Evolutionary conservation across 1,139 yeast species (phyloP).

Genomic region (Yamadazyma diddensiae): DNA sequence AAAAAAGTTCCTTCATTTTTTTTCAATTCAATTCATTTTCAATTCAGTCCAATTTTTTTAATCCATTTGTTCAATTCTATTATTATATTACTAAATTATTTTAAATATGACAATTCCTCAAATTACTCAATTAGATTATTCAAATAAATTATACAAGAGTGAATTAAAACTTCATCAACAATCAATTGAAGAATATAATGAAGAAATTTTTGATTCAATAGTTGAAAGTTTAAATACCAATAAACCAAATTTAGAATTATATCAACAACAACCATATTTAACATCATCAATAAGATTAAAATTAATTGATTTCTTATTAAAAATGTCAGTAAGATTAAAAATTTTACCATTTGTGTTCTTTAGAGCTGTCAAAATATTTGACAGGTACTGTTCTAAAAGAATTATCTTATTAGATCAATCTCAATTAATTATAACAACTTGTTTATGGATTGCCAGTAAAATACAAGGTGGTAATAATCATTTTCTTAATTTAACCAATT

Average conservation of each 20-base stretch:
- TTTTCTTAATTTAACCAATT: slow-evolving; percentile 48
- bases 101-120: slow-evolving; percentile 6
- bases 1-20: slow-evolving; percentile 1
- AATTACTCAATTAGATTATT: slow-evolving; percentile 38
- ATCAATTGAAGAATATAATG: slow-evolving; percentile 49
- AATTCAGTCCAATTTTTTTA: slow-evolving; percentile 7
- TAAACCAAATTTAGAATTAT: slow-evolving; percentile 53
- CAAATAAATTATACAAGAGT: slow-evolving; percentile 45
- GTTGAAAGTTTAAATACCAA: slow-evolving; percentile 25
- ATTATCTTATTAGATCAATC: slow-evolving; percentile 60
- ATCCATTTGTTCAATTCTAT: not conserved
- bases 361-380: slow-evolving; percentile 58
- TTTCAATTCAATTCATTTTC: slow-evolving; percentile 4
- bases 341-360: slow-evolving; percentile 59
- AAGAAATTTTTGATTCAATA: slow-evolving; percentile 46
- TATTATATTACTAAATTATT: not conserved
- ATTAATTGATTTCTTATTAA: slow-evolving; percentile 55
- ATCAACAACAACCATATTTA: slow-evolving; percentile 63
- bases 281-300: slow-evolving; percentile 48
- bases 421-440: slow-evolving; percentile 62
- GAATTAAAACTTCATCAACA: slow-evolving; percentile 49
- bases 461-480: slow-evolving; percentile 70
- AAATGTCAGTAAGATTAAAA: slow-evolving; percentile 56
- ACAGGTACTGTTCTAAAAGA: slow-evolving; percentile 64
- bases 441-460: slow-evolving; percentile 65